A percentile compares a stretch with the other conserved stretches of the same genome.
Evolutionary conservation across 2,329 filamentous ascomycete species (phyloP).

Genomic region (Aureobasidium sp.): DNA sequence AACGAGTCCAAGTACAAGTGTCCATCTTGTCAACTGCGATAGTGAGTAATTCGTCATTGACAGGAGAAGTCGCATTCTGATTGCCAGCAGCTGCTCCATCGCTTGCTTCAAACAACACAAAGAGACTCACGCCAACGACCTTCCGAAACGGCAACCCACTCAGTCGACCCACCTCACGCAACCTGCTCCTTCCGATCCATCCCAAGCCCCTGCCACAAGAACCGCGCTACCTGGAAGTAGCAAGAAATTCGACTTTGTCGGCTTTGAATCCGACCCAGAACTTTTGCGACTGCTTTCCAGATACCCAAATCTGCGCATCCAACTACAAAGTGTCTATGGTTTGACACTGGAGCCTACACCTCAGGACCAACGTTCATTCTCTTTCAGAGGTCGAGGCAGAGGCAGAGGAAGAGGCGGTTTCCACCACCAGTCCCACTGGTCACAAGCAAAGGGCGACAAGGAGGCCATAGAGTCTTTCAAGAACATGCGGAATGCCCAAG

Average conservation of each 20-base stretch:
- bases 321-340: constrained; percentile 27
- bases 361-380: constrained; percentile 18
- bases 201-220: neutral
- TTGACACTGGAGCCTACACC: constrained; percentile 28
- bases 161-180: neutral
- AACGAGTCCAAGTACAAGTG: constrained; percentile 43
- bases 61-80: neutral
- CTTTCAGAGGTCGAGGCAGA: constrained; percentile 7
- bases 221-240: neutral
- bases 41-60: constrained; percentile 25
- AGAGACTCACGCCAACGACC: constrained; percentile 20
- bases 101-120: constrained; percentile 32
- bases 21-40: constrained; percentile 38
- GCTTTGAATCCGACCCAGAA: constrained; percentile 25
- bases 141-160: neutral
- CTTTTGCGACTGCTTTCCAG: constrained; percentile 25
- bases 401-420: constrained; percentile 16
- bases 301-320: constrained; percentile 25
- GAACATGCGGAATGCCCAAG: constrained; percentile 22
- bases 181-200: neutral
- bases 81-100: constrained; percentile 27
- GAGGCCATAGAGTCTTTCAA: constrained; percentile 23
- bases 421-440: constrained; percentile 25
- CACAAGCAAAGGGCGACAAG: constrained; percentile 28
- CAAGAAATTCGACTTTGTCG: constrained; percentile 20